A percentile compares a stretch with the other conserved stretches of the same genome.
These are phyloP conservation scores for Arxiozyma heterogenica DNA, from an alignment of 1,139 yeast genomes.

Conservation along the genomic window DNA sequence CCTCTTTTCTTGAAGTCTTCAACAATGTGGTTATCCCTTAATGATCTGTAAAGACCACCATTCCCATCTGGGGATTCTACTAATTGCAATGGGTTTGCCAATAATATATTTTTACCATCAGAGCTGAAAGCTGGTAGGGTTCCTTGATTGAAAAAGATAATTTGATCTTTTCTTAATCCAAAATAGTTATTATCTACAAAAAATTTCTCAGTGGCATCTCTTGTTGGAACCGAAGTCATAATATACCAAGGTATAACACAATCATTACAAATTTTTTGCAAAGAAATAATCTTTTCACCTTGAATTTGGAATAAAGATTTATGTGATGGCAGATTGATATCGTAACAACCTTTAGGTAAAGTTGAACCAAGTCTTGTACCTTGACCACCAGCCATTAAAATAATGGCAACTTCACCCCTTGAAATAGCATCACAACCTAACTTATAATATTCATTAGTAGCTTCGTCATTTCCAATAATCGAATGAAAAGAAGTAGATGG, in stretches of 20 bases:
- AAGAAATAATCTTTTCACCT: conserved; percentile 67
- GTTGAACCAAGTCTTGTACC: conserved; percentile 89
- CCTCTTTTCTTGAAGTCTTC: conserved; percentile 62
- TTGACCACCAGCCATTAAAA: conserved; percentile 96
- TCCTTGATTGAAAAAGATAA: conserved; percentile 87
- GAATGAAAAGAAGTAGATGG: conserved; percentile 28
- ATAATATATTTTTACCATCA: conserved; percentile 61
- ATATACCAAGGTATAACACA: conserved; percentile 67
- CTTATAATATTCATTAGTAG: conserved; percentile 41
- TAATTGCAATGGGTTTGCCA: conserved; percentile 46
- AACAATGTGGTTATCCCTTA: conserved; percentile 53
- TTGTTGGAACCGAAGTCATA: conserved; percentile 93
- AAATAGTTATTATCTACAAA: conserved; percentile 56
- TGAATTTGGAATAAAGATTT: conserved; percentile 87
- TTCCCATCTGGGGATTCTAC: conserved; percentile 96
- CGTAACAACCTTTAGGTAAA: conserved; percentile 88
- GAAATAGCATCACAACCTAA: conserved; percentile 64
- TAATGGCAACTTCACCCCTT: conserved; percentile 70
- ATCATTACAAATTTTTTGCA: conserved; percentile 48
- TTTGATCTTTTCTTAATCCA: conserved; percentile 53
- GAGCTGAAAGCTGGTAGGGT: conserved; percentile 80
- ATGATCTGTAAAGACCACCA: conserved; percentile 90
- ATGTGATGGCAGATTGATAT: conserved; percentile 74
- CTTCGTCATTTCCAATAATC: conserved; percentile 21
- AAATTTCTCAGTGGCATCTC: conserved; percentile 62